phyloP scores from a whole-genome alignment of 2,329 filamentous ascomycete genomes.

The Fusarium duplospermum region DNA sequence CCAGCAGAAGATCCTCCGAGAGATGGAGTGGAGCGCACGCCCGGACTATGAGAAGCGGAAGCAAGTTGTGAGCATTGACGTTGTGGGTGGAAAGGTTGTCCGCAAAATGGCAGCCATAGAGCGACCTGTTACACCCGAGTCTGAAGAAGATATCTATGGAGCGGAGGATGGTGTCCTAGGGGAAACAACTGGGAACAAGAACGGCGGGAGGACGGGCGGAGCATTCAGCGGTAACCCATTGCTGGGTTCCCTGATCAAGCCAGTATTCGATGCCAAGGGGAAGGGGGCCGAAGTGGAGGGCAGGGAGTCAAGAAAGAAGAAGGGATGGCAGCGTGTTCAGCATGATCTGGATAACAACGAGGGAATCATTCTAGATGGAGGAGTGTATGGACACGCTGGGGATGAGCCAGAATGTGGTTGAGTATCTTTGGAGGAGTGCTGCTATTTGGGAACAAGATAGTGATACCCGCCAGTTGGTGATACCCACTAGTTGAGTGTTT shows the following conservation, averaged over 20 bases:
- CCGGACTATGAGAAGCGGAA: slow-evolving; percentile 91
- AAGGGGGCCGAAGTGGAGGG: slow-evolving; percentile 56
- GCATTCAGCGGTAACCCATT: slow-evolving; percentile 78
- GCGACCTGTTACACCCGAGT: slow-evolving; percentile 64
- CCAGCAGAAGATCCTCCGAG: slow-evolving; percentile 84
- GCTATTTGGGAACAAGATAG: not conserved
- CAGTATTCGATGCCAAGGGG: slow-evolving; percentile 66
- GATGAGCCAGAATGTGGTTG: slow-evolving; percentile 55
- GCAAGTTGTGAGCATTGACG: slow-evolving; percentile 86
- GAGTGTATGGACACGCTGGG: slow-evolving; percentile 57
- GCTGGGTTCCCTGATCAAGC: slow-evolving; percentile 72
- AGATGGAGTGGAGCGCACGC: slow-evolving; percentile 86
- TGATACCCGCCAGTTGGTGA: not conserved
- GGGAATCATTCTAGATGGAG: slow-evolving; percentile 68
- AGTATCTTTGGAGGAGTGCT: not conserved
- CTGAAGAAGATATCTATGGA: slow-evolving; percentile 51
- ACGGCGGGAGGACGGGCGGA: slow-evolving; percentile 55
- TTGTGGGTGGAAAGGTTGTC: slow-evolving; percentile 81
- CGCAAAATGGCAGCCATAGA: slow-evolving; percentile 75
- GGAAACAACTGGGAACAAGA: slow-evolving; percentile 52
- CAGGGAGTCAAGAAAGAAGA: slow-evolving; percentile 57
- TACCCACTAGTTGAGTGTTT: not conserved
- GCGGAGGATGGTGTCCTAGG: slow-evolving; percentile 46
- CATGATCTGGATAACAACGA: slow-evolving; percentile 71
- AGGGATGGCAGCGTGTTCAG: slow-evolving; percentile 70